Percentiles rank a stretch among this genome's conserved stretches.
phyloP scores from a whole-genome alignment of 208 protist genomes.

The Trypanosoma platydactyli region DNA sequence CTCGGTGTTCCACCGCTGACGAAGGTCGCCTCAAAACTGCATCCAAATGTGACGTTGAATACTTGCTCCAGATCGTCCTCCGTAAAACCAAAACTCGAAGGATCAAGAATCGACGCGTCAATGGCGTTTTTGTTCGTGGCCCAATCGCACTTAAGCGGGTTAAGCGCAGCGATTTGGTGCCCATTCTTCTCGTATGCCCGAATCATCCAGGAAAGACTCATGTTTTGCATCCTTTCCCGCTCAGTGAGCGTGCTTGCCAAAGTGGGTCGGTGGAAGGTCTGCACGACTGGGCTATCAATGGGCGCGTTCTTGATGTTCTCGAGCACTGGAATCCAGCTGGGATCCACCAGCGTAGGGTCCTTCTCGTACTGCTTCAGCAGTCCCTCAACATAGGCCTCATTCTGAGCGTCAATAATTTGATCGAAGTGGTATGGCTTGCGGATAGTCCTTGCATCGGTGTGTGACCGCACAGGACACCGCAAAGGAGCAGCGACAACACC shows the following conservation, averaged over 20 bases:
- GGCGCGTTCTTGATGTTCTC: constrained; percentile 56
- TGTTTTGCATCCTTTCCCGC: constrained; percentile 84
- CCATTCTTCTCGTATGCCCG: constrained; percentile 85
- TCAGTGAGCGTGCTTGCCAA: constrained; percentile 60
- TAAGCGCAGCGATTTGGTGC: constrained; percentile 76
- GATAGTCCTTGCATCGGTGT: constrained; percentile 80
- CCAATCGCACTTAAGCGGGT: constrained; percentile 58
- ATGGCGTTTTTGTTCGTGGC: constrained; percentile 22
- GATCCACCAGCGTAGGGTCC: constrained; percentile 68
- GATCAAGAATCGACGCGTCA: constrained; percentile 45
- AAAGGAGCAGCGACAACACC: not conserved
- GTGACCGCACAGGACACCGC: constrained; percentile 33
- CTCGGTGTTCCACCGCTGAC: constrained; percentile 67
- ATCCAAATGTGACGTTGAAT: constrained; percentile 83
- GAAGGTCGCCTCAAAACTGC: constrained; percentile 73
- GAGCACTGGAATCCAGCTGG: constrained; percentile 82
- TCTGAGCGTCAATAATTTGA: constrained; percentile 66
- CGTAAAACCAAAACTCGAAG: constrained; percentile 80
- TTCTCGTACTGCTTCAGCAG: constrained; percentile 77
- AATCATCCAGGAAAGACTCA: constrained; percentile 91
- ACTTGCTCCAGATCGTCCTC: constrained; percentile 67
- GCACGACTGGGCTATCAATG: constrained; percentile 59
- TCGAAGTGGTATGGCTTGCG: constrained; percentile 78
- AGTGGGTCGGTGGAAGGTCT: constrained; percentile 74
- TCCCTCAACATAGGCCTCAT: constrained; percentile 78